Base-by-base conservation (phyloP, 371 early-diverging fungal genomes). In the Dentiscutata heterogama region DNA sequence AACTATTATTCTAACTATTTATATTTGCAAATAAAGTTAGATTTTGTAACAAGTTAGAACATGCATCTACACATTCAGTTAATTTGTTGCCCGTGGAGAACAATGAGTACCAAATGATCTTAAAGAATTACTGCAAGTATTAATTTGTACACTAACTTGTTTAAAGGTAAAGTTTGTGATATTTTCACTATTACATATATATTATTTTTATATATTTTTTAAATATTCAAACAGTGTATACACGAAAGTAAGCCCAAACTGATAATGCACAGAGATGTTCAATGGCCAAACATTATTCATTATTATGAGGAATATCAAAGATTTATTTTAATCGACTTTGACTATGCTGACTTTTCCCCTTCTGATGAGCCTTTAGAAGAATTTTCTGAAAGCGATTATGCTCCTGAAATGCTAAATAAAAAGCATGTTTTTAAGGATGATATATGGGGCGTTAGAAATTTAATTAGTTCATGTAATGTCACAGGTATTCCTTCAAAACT, bases 301-400 rank as follows among this genome's bases (percentile, higher is more conserved):
- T 31, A 76, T 76, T 29, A 76, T 0, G 25, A 76, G 18, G 5
- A 35, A 76, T 53, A 53, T 53, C 53, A 53, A 53, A 53, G 53
- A 53, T 76, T 13, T 61, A 76, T 76, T 76, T 76, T 76, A 39
- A 76, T 76, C 51, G 77, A 76, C 5, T 76, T 76, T 61, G 63
- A 76, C 20, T 10, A 39, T 39, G 63, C 77, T 31, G 35, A 11
- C 20, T 76, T 61, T 76, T 53, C 53, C 16, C 53, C 16, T n/a
- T n/a, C n/a, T n/a, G n/a, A n/a, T n/a, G n/a, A n/a, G n/a, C n/a
- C n/a, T n/a, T n/a, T n/a, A n/a, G 53, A 53, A 53, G 53, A 7
- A 53, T 53, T 53, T 53, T 53, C 53, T 53, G 53, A 53, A 53
- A 53, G 53, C 16, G 16, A 53, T 16, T 16, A 53, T 53, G 53